Evolutionary conservation across 208 protist genomes (phyloP), one percentile per base, ranked within the genome.

Genomic region (Novymonas esmeraldas): DNA sequence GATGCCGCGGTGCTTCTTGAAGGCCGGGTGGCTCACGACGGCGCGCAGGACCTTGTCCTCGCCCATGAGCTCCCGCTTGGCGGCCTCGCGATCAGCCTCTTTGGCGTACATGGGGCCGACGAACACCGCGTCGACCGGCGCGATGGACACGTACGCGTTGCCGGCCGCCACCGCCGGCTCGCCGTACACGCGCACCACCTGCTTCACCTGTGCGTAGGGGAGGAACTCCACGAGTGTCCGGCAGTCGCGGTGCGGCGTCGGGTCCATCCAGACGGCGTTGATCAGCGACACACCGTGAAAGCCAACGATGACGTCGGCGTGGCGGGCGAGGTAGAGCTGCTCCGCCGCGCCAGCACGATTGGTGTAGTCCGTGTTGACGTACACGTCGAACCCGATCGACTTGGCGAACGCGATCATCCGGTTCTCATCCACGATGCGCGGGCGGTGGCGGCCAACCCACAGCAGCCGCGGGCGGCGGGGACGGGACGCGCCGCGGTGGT

Each of bases 241-340:
- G 60, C 74, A 82, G 26, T 48, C 26, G 39, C 16, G 24, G 45
- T 45, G 65, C 13, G 20, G 39, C 38, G 69, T 70, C 41, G 65
- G 50, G 70, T 85, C 73, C 82, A 89, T 83, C 67, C 70, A 83
- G 20, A 77, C 49, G 22, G 74, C 74, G 58, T 80, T 70, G 42
- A 78, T 75, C 24, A 82, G 66, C 20, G 67, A 50, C 31, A 65
- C 66, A 6, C 75, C 79, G 63, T 84, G 76, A 60, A 76, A 68
- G 33, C 82, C 82, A 38, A 76, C 77, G 26, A 85, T 58, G 16
- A 82, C 78, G 41, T 85, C 78, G 16, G 82, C 78, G 65, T 82
- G 67, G 36, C 78, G 75, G n/a, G 51, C 65, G 2, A 82, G 63
- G 45, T 83, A 74, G 44, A 78, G 80, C 64, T 79, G 79, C 22